Percentiles rank a stretch among this genome's conserved stretches.
Conservation (phyloP, 139 green algal genomes). For the Coccomyxa sp. region DNA sequence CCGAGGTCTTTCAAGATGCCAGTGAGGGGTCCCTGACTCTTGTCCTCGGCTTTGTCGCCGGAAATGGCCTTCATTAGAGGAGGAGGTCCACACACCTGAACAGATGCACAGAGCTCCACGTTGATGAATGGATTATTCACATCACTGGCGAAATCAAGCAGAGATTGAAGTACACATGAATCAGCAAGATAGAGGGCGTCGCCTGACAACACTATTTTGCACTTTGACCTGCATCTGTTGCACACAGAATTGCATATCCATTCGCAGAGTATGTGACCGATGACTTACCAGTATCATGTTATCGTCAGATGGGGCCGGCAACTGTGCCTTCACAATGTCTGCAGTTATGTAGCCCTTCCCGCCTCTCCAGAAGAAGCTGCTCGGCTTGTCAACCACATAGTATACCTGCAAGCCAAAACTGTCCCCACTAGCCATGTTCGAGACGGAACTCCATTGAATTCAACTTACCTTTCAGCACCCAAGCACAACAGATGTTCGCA, state of each 20-base stretch:
- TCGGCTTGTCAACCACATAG: conserved; percentile 58
- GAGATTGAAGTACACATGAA: not conserved
- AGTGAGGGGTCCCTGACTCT: conserved; percentile 50
- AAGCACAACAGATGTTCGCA: not conserved
- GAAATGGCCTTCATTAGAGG: conserved; percentile 53
- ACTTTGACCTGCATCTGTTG: too few species aligned
- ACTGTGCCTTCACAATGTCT: conserved; percentile 45
- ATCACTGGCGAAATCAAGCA: not conserved
- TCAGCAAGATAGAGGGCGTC: not conserved
- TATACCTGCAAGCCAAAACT: conserved; percentile 38
- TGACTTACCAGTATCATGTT: conserved; percentile 50
- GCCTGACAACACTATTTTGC: too few species aligned
- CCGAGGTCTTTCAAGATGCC: conserved; percentile 71
- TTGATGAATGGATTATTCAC: not conserved
- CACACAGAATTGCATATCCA: not conserved
- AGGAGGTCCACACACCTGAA: conserved; percentile 55
- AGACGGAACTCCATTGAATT: not conserved
- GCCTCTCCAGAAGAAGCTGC: conserved; percentile 24
- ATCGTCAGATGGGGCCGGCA: conserved; percentile 47
- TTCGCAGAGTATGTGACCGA: not conserved
- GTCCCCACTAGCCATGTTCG: not conserved
- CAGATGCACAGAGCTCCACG: not conserved
- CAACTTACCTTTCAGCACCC: conserved; percentile 34
- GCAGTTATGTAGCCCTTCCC: conserved; percentile 31
- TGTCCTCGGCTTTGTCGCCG: conserved; percentile 46